Conservation (phyloP, 192 early-diverging fungal genomes). For the Umbelopsis ramanniana region DNA sequence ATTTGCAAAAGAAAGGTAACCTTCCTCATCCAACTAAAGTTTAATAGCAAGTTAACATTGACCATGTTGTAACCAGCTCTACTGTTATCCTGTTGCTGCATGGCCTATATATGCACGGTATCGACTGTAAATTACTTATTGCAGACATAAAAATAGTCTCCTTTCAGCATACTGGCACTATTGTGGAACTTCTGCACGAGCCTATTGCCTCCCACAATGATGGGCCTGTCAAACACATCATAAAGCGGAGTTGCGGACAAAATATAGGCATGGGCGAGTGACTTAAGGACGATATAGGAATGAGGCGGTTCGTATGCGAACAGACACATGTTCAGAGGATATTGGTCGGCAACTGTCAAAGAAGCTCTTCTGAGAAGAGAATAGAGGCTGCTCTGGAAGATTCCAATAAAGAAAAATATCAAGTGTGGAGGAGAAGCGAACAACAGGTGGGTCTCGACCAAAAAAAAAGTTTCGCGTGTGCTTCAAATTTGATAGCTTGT, state of each 20-base stretch:
- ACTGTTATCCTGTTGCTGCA: background rate
- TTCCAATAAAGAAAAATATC: background rate
- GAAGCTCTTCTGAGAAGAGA: too few species aligned
- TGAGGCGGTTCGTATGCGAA: too few species aligned
- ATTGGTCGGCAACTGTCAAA: too few species aligned
- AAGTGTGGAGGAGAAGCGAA: background rate
- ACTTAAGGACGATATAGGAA: too few species aligned
- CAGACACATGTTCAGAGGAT: too few species aligned
- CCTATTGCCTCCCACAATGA: background rate
- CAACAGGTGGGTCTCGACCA: background rate
- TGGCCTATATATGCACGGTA: background rate
- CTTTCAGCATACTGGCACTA: background rate
- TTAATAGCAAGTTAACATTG: too few species aligned
- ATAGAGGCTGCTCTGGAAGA: background rate
- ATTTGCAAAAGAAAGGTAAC: too few species aligned
- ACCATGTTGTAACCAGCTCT: too few species aligned
- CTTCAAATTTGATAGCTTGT: background rate
- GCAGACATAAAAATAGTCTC: background rate
- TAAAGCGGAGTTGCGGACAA: background rate
- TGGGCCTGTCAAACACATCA: background rate
- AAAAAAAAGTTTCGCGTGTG: slow-evolving; percentile 16
- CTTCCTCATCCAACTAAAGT: too few species aligned
- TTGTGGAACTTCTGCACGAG: background rate
- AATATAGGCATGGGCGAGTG: too few species aligned
- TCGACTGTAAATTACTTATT: background rate